Percentiles rank a stretch among this genome's conserved stretches.
phyloP scores from a whole-genome alignment of 2,329 filamentous ascomycete genomes.

The Lecanicillium sp. region DNA sequence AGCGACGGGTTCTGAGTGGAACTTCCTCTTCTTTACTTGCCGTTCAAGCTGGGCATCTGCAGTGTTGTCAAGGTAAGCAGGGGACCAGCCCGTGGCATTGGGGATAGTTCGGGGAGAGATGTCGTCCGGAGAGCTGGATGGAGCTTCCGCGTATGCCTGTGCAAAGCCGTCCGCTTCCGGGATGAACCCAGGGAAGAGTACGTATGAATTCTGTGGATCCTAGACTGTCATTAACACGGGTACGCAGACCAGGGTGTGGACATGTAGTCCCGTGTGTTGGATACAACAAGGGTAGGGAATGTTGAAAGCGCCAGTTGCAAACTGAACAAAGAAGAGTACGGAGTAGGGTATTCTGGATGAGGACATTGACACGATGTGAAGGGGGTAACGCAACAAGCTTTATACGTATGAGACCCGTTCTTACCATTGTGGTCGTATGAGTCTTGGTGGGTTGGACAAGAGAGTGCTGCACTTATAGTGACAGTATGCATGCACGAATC shows the following conservation, averaged over 20 bases:
- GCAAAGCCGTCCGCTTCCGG: neutral
- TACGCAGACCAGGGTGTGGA: neutral
- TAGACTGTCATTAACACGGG: constrained; percentile 10
- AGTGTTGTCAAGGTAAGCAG: neutral
- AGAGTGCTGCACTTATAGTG: neutral
- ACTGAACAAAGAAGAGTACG: neutral
- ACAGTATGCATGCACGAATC: neutral
- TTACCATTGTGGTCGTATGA: constrained; percentile 11
- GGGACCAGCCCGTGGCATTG: neutral
- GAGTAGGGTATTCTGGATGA: neutral
- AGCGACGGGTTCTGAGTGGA: neutral
- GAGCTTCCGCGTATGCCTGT: neutral
- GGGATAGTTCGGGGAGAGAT: neutral
- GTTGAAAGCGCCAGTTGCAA: neutral
- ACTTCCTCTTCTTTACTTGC: neutral
- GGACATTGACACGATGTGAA: neutral
- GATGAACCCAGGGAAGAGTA: neutral
- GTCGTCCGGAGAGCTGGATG: neutral
- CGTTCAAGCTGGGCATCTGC: neutral
- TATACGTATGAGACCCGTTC: constrained; percentile 2
- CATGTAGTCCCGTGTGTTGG: neutral
- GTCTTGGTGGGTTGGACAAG: constrained; percentile 14
- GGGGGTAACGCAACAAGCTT: constrained; percentile 6
- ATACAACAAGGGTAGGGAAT: neutral
- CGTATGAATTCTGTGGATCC: constrained; percentile 6